Conservation (phyloP, 2,329 filamentous ascomycete species). For the Talaromyces sp. region DNA sequence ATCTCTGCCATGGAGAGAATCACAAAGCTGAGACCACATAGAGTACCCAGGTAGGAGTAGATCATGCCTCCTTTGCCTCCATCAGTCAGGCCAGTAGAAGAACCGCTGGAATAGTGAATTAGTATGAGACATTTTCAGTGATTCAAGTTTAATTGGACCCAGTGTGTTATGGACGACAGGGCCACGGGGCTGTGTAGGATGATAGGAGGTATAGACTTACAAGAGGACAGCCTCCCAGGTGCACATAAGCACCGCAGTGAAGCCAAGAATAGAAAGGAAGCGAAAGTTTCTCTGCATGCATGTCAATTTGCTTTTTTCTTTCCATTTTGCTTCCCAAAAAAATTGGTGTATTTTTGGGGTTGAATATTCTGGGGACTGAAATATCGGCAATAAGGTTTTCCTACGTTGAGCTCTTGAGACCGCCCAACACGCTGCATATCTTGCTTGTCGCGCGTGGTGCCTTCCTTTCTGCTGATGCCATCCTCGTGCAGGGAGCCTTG, state of each 20-base stretch:
- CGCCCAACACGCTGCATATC: conserved; percentile 40
- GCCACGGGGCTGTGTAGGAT: too few relatives aligned
- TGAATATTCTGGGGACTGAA: too few relatives aligned
- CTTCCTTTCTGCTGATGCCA: conserved; percentile 13
- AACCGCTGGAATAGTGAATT: not conserved
- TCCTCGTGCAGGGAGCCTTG: conserved; percentile 21
- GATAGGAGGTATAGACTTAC: not conserved
- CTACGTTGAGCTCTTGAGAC: conserved; percentile 35
- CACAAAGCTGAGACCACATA: conserved; percentile 48
- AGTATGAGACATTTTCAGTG: not conserved
- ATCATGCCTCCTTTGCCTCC: conserved; percentile 58
- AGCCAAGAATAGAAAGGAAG: conserved; percentile 38
- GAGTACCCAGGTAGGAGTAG: conserved; percentile 55
- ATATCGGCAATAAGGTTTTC: not conserved
- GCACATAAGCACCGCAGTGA: conserved; percentile 37
- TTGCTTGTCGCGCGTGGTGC: conserved; percentile 33
- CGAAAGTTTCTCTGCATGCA: conserved; percentile 35
- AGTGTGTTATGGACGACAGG: too few relatives aligned
- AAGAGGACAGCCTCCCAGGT: conserved; percentile 35
- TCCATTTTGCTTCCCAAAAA: not conserved
- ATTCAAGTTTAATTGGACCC: not conserved
- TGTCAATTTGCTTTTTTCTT: conserved; percentile 1
- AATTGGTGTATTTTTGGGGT: not conserved
- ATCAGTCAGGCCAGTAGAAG: conserved; percentile 34
- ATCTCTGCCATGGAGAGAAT: conserved; percentile 54